Evolutionary conservation across 768 basidiomycete genomes (phyloP).

Genomic region (Naganishia randhawae): DNA sequence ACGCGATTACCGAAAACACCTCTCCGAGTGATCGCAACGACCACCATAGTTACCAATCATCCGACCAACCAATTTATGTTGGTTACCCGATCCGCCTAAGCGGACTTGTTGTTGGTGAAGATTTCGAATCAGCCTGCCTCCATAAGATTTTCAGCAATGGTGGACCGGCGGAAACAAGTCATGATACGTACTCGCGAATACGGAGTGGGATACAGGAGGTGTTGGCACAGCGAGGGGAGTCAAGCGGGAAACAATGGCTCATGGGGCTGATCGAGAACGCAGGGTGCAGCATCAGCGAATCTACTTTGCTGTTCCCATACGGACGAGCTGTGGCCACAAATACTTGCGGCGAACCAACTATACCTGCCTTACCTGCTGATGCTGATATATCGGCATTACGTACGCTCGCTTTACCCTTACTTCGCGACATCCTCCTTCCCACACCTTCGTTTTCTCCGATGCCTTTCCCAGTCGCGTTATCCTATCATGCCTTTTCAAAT

Average conservation of each 20-base stretch:
- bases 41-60: not conserved
- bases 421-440: constrained; percentile 22
- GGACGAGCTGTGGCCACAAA: not conserved
- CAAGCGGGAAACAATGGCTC: not conserved
- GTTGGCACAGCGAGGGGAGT: not conserved
- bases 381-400: not conserved
- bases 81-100: constrained; percentile 8
- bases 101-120: constrained; percentile 29
- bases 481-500: constrained; percentile 17
- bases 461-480: constrained; percentile 13
- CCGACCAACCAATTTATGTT: not conserved
- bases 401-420: constrained; percentile 17
- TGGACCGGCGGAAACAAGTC: not conserved
- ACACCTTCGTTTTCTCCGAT: not conserved
- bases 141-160: constrained; percentile 15
- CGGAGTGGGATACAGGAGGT: not conserved
- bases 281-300: not conserved
- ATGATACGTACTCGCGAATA: constrained; percentile 6
- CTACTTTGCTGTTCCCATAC: not conserved
- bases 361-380: not conserved
- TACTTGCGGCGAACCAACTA: not conserved
- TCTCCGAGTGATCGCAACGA: not conserved
- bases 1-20: not conserved
- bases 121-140: constrained; percentile 17
- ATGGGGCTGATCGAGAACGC: not conserved